Conservation (phyloP, 1,139 yeast genomes). For the Suhomyces coccinellae region DNA sequence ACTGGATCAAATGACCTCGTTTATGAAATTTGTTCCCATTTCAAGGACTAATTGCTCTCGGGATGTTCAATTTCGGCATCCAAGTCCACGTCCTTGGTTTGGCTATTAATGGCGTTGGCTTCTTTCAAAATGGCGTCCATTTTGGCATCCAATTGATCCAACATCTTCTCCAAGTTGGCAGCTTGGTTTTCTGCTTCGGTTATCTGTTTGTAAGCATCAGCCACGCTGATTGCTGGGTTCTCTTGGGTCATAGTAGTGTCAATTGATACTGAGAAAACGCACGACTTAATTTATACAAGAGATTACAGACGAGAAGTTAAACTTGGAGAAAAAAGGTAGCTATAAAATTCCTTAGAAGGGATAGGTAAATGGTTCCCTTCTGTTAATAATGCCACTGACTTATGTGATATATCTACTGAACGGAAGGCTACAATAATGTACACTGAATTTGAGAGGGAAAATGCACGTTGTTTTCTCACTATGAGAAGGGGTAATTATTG, state of each 20-base stretch:
- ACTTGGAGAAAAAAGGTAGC: background rate
- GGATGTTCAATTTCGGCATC: background rate
- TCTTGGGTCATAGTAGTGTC: constrained; percentile 16
- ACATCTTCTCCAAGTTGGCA: constrained; percentile 49
- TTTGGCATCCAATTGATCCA: constrained; percentile 56
- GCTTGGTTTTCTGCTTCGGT: constrained; percentile 62
- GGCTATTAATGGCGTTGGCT: constrained; percentile 27
- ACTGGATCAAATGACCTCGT: no score
- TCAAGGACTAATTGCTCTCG: background rate
- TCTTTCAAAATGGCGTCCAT: constrained; percentile 50
- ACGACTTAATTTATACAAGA: background rate
- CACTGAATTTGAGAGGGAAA: no score
- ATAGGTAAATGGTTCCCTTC: no score
- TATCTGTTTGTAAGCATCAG: constrained; percentile 49
- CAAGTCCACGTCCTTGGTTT: constrained; percentile 3
- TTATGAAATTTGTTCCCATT: no score
- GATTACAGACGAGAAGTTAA: background rate
- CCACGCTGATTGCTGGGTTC: constrained; percentile 29
- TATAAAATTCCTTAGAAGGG: no score
- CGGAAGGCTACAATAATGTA: no score
- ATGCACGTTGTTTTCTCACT: no score
- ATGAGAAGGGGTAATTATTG: no score
- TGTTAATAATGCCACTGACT: no score
- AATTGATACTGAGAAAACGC: background rate
- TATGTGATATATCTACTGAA: no score